phyloP scores from a whole-genome alignment of 2,329 filamentous ascomycete species.

The Aspergillus fructus region DNA sequence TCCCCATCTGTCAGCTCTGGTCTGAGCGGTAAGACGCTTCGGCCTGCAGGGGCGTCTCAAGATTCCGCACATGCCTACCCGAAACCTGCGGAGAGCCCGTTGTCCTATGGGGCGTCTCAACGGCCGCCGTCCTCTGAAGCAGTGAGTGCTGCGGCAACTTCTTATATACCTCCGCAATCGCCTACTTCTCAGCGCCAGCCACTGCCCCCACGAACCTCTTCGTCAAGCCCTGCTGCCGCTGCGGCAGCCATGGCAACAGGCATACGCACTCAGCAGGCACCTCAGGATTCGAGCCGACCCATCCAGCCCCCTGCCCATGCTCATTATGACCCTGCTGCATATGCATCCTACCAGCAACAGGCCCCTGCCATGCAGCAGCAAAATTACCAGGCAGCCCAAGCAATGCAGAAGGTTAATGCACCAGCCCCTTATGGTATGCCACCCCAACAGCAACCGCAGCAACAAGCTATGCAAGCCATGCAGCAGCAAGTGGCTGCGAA shows the following conservation, averaged over 20 bases:
- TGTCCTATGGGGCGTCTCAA: slow-evolving; percentile 34
- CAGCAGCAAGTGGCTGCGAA: slow-evolving; percentile 26
- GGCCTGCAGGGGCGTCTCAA: slow-evolving; percentile 52
- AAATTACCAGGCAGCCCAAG: slow-evolving; percentile 15
- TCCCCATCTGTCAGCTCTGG: slow-evolving; percentile 50
- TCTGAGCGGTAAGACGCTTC: slow-evolving; percentile 67
- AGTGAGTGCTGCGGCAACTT: slow-evolving; percentile 43
- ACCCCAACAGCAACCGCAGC: slow-evolving; percentile 15
- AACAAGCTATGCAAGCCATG: slow-evolving; percentile 17
- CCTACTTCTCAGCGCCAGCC: slow-evolving; percentile 45
- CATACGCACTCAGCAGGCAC: slow-evolving; percentile 45
- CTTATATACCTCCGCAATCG: slow-evolving; percentile 48
- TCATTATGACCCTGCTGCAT: slow-evolving; percentile 45
- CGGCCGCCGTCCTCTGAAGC: slow-evolving; percentile 42
- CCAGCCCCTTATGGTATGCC: slow-evolving; percentile 28
- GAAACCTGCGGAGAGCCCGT: slow-evolving; percentile 34
- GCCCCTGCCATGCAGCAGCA: slow-evolving; percentile 21
- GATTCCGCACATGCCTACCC: slow-evolving; percentile 35
- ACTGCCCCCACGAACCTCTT: slow-evolving; percentile 49
- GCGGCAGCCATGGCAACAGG: slow-evolving; percentile 51
- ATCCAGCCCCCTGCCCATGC: slow-evolving; percentile 46
- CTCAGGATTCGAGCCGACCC: slow-evolving; percentile 40
- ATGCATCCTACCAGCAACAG: slow-evolving; percentile 37
- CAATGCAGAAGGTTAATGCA: slow-evolving; percentile 24
- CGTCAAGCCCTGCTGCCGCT: slow-evolving; percentile 48